Percentiles rank a stretch among this genome's conserved stretches.
These are phyloP conservation scores for Globisporangium megalacanthum DNA, from an alignment of 352 stramenopile species.

Conservation along the genomic window DNA sequence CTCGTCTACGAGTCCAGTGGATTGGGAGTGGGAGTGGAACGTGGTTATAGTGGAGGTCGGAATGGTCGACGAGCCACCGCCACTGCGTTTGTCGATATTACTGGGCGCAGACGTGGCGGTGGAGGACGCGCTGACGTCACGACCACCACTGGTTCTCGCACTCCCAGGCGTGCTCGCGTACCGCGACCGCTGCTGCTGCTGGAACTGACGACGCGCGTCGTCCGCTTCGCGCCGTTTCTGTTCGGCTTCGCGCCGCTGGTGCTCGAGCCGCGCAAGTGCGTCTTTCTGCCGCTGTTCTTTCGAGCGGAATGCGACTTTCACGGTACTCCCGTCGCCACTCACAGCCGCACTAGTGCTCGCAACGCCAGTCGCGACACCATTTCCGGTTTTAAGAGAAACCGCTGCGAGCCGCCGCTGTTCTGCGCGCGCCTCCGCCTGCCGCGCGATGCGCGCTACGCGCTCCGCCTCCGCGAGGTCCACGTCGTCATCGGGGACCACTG, in stretches of 20 bases:
- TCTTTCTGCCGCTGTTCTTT: slow-evolving; percentile 79
- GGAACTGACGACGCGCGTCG: slow-evolving; percentile 55
- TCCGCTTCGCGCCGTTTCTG: slow-evolving; percentile 47
- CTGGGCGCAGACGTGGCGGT: no score
- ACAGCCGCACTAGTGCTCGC: not conserved
- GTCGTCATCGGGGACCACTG: slow-evolving; percentile 23
- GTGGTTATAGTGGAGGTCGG: slow-evolving; percentile 12
- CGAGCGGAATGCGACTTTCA: slow-evolving; percentile 67
- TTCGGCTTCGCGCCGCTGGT: slow-evolving; percentile 65
- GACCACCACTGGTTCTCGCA: slow-evolving; percentile 5
- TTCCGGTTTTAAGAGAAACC: not conserved
- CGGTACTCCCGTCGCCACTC: not conserved
- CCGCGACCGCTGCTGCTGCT: slow-evolving; percentile 23
- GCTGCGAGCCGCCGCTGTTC: slow-evolving; percentile 18
- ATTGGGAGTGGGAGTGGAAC: no score
- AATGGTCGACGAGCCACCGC: not conserved
- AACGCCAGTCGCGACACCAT: not conserved
- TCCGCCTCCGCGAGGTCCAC: slow-evolving; percentile 54
- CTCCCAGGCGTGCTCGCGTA: not conserved
- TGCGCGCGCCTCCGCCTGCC: slow-evolving; percentile 60
- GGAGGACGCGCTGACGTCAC: not conserved
- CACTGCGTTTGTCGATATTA: not conserved
- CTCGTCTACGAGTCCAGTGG: slow-evolving; percentile 29
- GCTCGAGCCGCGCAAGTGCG: slow-evolving; percentile 61
- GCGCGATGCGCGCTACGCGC: slow-evolving; percentile 67